These are phyloP conservation scores for Saccharomyces hybrid DNA, from an alignment of 1,139 yeast genomes.

Conservation along the genomic window DNA sequence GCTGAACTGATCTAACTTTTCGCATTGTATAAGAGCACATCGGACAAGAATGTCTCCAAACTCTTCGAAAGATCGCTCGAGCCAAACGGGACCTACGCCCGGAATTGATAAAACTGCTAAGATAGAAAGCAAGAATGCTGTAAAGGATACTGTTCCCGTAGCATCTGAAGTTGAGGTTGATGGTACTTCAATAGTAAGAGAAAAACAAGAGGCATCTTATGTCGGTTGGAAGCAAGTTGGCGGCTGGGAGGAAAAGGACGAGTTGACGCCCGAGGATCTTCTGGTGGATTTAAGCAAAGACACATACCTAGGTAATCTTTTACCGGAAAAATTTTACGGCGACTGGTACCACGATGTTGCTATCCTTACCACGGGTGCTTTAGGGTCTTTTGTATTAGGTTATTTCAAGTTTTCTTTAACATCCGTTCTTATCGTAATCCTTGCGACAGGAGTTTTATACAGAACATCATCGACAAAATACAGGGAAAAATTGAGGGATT, in stretches of 20 bases:
- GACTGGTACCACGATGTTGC: conserved; percentile 94
- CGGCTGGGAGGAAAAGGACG: conserved; percentile 68
- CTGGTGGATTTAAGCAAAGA: conserved; percentile 58
- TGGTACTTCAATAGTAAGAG: conserved; percentile 30
- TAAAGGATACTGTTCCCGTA: conserved; percentile 27
- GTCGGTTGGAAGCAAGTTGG: conserved; percentile 95
- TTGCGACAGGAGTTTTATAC: conserved; percentile 57
- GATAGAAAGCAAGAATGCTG: conserved; percentile 5
- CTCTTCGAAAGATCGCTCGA: not conserved
- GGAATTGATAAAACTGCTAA: not conserved
- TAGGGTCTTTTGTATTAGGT: conserved; percentile 73
- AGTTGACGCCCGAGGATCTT: conserved; percentile 60
- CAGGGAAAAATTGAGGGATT: conserved; percentile 64
- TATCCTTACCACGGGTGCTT: conserved; percentile 53
- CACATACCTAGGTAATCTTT: conserved; percentile 60
- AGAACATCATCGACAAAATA: conserved; percentile 78
- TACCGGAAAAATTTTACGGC: conserved; percentile 72
- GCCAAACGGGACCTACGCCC: not conserved
- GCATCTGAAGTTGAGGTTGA: conserved; percentile 2
- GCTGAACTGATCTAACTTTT: not conserved
- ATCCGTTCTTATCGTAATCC: conserved; percentile 65
- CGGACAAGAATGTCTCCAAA: not conserved
- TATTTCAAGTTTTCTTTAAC: conserved; percentile 70
- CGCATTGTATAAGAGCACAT: not conserved
- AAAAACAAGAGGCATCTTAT: conserved; percentile 54